Conservation (phyloP, 495 filamentous ascomycete genomes). For the Thermochaetoides thermophila region DNA sequence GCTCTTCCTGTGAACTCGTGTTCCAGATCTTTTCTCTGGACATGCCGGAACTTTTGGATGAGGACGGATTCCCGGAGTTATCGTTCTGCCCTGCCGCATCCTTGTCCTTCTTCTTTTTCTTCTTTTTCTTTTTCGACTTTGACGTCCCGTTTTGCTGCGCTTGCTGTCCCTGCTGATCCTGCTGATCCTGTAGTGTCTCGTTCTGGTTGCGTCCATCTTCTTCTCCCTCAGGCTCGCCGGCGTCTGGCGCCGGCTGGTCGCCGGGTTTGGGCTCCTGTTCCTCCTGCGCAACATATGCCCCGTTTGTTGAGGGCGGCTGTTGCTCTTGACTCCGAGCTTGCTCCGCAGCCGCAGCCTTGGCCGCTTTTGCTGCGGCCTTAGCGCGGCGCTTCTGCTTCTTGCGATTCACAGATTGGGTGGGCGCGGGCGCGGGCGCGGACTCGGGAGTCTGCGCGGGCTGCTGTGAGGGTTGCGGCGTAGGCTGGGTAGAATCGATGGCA, state of each 20-base stretch:
- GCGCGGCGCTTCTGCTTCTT: conserved; percentile 83
- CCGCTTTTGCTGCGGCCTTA: conserved; percentile 64
- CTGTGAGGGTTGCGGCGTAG: conserved; percentile 26
- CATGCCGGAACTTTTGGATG: conserved; percentile 27
- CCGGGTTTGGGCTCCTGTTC: conserved; percentile 4
- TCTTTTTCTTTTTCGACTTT: conserved; percentile 46
- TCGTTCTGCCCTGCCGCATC: conserved; percentile 5
- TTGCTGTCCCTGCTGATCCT: conserved; percentile 7
- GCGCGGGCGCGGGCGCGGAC: conserved; percentile 14
- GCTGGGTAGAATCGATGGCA: conserved; percentile 34
- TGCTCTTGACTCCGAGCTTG: conserved; percentile 13
- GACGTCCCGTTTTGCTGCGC: conserved; percentile 3
- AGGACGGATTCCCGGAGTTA: conserved; percentile 6
- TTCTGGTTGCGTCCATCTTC: conserved; percentile 9
- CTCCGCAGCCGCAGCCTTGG: conserved; percentile 44
- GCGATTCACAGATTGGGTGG: conserved; percentile 50
- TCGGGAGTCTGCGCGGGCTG: conserved; percentile 16
- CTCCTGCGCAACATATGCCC: conserved; percentile 23
- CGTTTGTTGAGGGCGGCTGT: conserved; percentile 20
- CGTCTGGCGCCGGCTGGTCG: conserved; percentile 15
- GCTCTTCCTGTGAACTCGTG: conserved; percentile 80
- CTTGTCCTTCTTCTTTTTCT: conserved; percentile 41
- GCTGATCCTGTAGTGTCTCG: conserved; percentile 2
- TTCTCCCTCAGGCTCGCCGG: conserved; percentile 17
- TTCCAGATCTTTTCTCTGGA: conserved; percentile 91